A percentile compares a stretch with the other conserved stretches of the same genome.
These are phyloP conservation scores for Porpolomopsis calyptriformis DNA, from an alignment of 768 basidiomycete species.

Conservation along the genomic window DNA sequence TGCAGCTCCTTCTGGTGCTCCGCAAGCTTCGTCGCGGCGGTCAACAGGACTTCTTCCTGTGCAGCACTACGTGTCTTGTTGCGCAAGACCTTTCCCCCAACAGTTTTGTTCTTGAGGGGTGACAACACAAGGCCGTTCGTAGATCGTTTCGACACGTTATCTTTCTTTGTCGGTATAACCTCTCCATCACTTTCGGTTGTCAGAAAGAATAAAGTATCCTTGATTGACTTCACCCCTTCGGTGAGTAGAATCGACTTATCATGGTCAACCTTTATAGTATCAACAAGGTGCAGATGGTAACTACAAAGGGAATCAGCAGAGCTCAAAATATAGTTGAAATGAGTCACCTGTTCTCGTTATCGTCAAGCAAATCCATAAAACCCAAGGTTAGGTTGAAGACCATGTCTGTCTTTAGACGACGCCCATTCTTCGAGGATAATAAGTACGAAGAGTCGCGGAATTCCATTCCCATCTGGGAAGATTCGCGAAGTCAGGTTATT, in stretches of 20 bases:
- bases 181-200: constrained; percentile 51
- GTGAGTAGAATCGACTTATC: constrained; percentile 64
- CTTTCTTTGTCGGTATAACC: constrained; percentile 43
- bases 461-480: constrained; percentile 82
- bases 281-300: constrained; percentile 80
- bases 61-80: constrained; percentile 85
- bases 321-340: neutral
- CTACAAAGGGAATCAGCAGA: constrained; percentile 26
- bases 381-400: constrained; percentile 77
- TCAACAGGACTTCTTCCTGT: constrained; percentile 74
- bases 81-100: constrained; percentile 76
- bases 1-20: constrained; percentile 87
- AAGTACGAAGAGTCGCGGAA: constrained; percentile 85
- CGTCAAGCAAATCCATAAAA: constrained; percentile 72
- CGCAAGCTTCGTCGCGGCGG: constrained; percentile 65
- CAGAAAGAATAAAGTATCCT: constrained; percentile 84
- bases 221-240: constrained; percentile 71
- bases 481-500: neutral
- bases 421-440: constrained; percentile 69
- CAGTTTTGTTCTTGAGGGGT: constrained; percentile 62
- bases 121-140: constrained; percentile 67
- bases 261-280: constrained; percentile 72
- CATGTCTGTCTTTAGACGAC: constrained; percentile 68
- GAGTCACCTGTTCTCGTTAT: constrained; percentile 64
- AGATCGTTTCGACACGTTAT: constrained; percentile 41